Percentiles rank a stretch among this genome's conserved stretches.
Evolutionary conservation across 1,139 yeast genomes (phyloP).

Genomic region (Kluyveromyces sp.): DNA sequence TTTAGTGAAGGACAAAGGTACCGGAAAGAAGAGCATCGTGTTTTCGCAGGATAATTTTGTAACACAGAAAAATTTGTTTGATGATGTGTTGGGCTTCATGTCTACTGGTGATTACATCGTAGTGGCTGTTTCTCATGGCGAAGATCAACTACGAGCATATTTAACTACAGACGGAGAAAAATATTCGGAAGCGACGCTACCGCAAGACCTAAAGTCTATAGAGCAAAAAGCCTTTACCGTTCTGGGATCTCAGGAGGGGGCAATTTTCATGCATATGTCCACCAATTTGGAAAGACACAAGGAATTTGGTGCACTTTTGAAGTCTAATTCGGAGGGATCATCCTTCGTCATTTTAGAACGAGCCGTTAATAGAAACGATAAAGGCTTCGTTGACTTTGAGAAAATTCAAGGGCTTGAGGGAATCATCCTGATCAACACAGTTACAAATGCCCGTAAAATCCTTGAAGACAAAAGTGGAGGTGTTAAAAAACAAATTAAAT

Average conservation of each 20-base stretch:
- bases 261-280: constrained; percentile 80
- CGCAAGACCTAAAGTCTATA: constrained; percentile 50
- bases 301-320: constrained; percentile 78
- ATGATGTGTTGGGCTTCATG: constrained; percentile 58
- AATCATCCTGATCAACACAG: constrained; percentile 65
- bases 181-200: constrained; percentile 78
- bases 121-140: constrained; percentile 49
- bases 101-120: constrained; percentile 60
- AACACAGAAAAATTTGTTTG: constrained; percentile 37
- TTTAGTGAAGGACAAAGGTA: constrained; percentile 35
- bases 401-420: constrained; percentile 86
- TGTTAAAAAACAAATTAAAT: constrained; percentile 49
- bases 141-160: constrained; percentile 49
- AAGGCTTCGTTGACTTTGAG: constrained; percentile 87
- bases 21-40: constrained; percentile 35
- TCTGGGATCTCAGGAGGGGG: constrained; percentile 64
- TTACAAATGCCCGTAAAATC: constrained; percentile 40
- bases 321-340: constrained; percentile 93
- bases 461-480: constrained; percentile 17
- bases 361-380: constrained; percentile 64
- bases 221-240: constrained; percentile 80
- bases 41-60: constrained; percentile 51
- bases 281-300: constrained; percentile 43
- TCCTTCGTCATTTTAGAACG: constrained; percentile 69
- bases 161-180: constrained; percentile 77